A percentile compares a stretch with the other conserved stretches of the same genome.
These are phyloP conservation scores for Extremus antarcticus DNA, from an alignment of 495 filamentous ascomycete species.

Conservation along the genomic window DNA sequence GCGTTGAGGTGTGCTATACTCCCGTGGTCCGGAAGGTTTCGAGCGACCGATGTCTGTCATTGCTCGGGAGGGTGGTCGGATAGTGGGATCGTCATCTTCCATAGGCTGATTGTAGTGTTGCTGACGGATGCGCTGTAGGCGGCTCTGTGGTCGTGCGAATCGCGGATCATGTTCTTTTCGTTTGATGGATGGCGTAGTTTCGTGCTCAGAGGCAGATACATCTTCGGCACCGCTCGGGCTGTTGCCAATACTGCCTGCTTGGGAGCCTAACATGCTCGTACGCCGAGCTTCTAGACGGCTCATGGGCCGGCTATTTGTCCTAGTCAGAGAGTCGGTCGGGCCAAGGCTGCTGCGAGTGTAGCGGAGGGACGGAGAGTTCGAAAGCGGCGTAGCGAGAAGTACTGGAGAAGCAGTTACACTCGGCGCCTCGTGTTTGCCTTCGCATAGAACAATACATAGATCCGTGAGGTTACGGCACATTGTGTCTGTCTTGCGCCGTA, in stretches of 20 bases:
- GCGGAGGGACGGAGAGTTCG: slow-evolving; percentile 21
- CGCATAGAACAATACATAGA: slow-evolving; percentile 74
- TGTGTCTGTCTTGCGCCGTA: slow-evolving; percentile 82
- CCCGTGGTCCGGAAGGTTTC: slow-evolving; percentile 4
- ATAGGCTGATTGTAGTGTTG: slow-evolving; percentile 24
- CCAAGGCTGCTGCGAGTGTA: slow-evolving; percentile 15
- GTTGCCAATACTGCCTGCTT: slow-evolving; percentile 26
- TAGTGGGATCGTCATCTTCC: slow-evolving; percentile 30
- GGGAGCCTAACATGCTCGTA: slow-evolving; percentile 44
- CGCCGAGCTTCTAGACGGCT: slow-evolving; percentile 66
- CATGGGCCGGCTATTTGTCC: slow-evolving; percentile 43
- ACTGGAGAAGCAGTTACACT: slow-evolving; percentile 23
- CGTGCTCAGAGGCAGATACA: slow-evolving; percentile 5
- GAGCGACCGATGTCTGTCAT: slow-evolving; percentile 32
- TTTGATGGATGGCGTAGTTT: slow-evolving; percentile 12
- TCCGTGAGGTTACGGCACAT: slow-evolving; percentile 90
- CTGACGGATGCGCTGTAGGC: slow-evolving; percentile 1
- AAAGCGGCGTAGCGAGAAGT: slow-evolving; percentile 22
- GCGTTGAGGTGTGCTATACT: slow-evolving; percentile 2
- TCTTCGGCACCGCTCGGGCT: slow-evolving; percentile 16
- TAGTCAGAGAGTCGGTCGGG: slow-evolving; percentile 7
- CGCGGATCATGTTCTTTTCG: slow-evolving; percentile 15
- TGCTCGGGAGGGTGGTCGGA: slow-evolving; percentile 31
- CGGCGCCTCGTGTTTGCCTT: slow-evolving; percentile 33
- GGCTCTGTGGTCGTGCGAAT: slow-evolving; percentile 19